These are phyloP conservation scores for Aspergillus sp. DNA, from an alignment of 2,329 filamentous ascomycete species.

Conservation along the genomic window DNA sequence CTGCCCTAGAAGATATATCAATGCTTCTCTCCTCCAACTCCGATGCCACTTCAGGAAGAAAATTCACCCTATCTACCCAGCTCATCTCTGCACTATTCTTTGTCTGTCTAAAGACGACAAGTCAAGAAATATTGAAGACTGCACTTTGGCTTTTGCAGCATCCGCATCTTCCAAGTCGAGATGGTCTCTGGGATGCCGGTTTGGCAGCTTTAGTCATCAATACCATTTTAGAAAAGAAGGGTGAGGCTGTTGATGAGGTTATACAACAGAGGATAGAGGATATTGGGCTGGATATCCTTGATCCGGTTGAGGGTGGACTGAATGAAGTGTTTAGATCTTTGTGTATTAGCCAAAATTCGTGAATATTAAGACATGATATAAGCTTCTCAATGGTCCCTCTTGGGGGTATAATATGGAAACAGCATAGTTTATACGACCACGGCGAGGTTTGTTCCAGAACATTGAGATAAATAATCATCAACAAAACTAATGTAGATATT, in stretches of 20 bases:
- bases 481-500: no score
- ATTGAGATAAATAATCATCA: no score
- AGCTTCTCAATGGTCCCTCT: no score
- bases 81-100: constrained; percentile 18
- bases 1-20: constrained; percentile 1
- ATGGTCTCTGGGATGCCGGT: constrained; percentile 18
- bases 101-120: constrained; percentile 16
- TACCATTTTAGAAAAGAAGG: not conserved
- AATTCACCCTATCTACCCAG: constrained; percentile 18
- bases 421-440: no score
- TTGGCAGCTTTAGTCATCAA: constrained; percentile 11
- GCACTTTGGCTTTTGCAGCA: constrained; percentile 13
- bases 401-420: no score
- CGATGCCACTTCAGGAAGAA: constrained; percentile 1
- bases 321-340: not conserved
- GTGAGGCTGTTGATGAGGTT: not conserved
- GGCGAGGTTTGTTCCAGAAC: no score
- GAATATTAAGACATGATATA: no score
- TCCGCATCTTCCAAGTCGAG: constrained; percentile 9
- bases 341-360: not conserved
- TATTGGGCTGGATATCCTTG: not conserved
- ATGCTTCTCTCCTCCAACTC: not conserved
- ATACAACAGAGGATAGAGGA: not conserved
- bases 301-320: not conserved
- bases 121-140: constrained; percentile 4